A percentile compares a stretch with the other conserved stretches of the same genome.
phyloP scores from a whole-genome alignment of 192 early-diverging fungal genomes.

The Gonapodya sp. region DNA sequence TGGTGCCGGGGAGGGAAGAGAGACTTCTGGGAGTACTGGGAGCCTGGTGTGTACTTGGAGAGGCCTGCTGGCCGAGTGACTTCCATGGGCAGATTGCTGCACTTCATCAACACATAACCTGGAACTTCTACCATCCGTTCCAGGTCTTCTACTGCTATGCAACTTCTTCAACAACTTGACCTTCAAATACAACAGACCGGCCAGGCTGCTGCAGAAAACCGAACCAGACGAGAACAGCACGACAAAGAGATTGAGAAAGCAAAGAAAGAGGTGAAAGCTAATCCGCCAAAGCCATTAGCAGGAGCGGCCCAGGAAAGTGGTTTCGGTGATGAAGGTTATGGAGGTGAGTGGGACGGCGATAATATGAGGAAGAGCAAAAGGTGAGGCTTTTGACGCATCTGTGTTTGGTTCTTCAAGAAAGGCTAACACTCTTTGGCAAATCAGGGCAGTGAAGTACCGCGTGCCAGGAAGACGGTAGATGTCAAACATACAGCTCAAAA shows the following conservation, averaged over 20 bases:
- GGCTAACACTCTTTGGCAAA: too few relatives aligned
- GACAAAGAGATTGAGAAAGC: neutral
- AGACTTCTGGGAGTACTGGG: slow-evolving; percentile 41
- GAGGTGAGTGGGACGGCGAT: neutral
- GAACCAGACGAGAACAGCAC: neutral
- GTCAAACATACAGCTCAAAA: neutral
- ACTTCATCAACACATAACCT: too few relatives aligned
- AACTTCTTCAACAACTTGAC: neutral
- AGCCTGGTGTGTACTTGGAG: slow-evolving; percentile 48
- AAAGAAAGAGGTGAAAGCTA: neutral
- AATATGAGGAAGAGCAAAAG: neutral
- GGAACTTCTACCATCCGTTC: too few relatives aligned
- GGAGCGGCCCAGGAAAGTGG: neutral
- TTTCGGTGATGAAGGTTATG: neutral
- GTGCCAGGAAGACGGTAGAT: neutral
- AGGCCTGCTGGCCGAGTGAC: too few relatives aligned
- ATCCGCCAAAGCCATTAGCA: neutral
- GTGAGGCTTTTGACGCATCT: neutral
- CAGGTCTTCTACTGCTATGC: neutral
- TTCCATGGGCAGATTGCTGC: too few relatives aligned
- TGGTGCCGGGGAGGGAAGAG: slow-evolving; percentile 51
- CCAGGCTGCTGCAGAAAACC: neutral
- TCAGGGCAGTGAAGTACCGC: neutral
- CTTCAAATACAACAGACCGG: neutral
- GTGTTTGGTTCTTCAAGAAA: neutral